Base-by-base conservation (phyloP, 495 filamentous ascomycete species). In the Hypomontagnella submonticulosa region DNA sequence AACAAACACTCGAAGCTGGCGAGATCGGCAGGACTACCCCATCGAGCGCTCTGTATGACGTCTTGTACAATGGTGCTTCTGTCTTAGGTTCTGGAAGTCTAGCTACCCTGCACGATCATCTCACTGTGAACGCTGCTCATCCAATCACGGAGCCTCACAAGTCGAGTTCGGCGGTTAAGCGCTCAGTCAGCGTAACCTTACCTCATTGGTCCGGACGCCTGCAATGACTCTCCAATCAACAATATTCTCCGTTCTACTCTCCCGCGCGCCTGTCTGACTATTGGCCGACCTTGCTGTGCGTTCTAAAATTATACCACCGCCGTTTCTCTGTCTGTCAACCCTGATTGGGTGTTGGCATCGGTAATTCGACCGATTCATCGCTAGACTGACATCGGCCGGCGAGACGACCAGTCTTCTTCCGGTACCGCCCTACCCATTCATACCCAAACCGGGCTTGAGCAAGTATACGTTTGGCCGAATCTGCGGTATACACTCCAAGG, bases 81-180 rank as follows among this genome's bases (percentile, higher is more conserved):
- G 40, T 57, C 36, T 57, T 60, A 13, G 32, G 33, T 66, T 61
- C 50, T 67, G 66, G 53, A 57, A 63, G 55, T 59, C 32, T 52
- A 52, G 57, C 32, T 61, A 10, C 12, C 8, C 57, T 56, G 57
- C 49, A 51, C 62, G 41, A 58, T 55, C 37, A 59, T 67, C 58
- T 59, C 68, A 59, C 49, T 50, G 44, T 57, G 61, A 64, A 61
- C 50, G n/a, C 16, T 19, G 50, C 38, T 61, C 30, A 19, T 48
- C 71, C 71, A 73, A 71, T 73, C 68, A 68, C 50, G 67, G 67
- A 62, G 33, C 32, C 46, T 71, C 67, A 60, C 60, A 60, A 61
- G 53, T 57, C 51, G 57, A 56, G 43, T 40, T 63, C 56, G 63
- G 64, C 57, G 48, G 55, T 51, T 74, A 74, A 74, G 71, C 71